These are phyloP conservation scores for Globisporangium carolinianum DNA, from an alignment of 352 stramenopile genomes.

Conservation along the genomic window DNA sequence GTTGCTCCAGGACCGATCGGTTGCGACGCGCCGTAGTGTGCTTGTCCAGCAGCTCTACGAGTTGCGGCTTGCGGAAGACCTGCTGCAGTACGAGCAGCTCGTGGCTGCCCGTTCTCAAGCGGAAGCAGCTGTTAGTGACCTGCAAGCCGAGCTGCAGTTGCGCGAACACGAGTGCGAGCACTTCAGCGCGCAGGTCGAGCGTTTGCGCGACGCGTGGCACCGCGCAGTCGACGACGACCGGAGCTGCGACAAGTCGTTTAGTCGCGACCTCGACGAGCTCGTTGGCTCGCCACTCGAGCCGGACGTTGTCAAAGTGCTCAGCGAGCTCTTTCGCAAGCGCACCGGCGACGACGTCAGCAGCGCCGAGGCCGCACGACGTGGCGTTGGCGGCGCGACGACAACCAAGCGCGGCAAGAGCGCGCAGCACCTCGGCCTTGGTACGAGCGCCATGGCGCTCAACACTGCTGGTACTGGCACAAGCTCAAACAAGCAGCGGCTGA, in stretches of 20 bases:
- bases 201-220: conserved; percentile 59
- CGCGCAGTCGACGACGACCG: conserved; percentile 67
- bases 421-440: conserved; percentile 15
- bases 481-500: conserved; percentile 34
- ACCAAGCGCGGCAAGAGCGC: conserved; percentile 18
- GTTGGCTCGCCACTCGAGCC: conserved; percentile 54
- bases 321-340: conserved; percentile 73
- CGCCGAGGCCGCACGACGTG: conserved; percentile 4
- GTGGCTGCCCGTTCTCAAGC: conserved; percentile 23
- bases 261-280: conserved; percentile 72
- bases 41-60: conserved; percentile 72
- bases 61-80: conserved; percentile 41
- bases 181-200: conserved; percentile 44
- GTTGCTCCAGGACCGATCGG: conserved; percentile 47
- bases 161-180: conserved; percentile 38
- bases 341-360: conserved; percentile 38
- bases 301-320: conserved; percentile 65
- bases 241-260: conserved; percentile 46
- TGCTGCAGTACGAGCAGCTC: conserved; percentile 51
- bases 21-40: conserved; percentile 35
- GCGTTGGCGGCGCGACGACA: not conserved
- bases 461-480: not conserved
- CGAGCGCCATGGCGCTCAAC: conserved; percentile 12
- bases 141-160: conserved; percentile 16
- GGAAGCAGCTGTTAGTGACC: conserved; percentile 12